phyloP scores from a whole-genome alignment of 768 basidiomycete species.

The Macrolepiota albuminosa region DNA sequence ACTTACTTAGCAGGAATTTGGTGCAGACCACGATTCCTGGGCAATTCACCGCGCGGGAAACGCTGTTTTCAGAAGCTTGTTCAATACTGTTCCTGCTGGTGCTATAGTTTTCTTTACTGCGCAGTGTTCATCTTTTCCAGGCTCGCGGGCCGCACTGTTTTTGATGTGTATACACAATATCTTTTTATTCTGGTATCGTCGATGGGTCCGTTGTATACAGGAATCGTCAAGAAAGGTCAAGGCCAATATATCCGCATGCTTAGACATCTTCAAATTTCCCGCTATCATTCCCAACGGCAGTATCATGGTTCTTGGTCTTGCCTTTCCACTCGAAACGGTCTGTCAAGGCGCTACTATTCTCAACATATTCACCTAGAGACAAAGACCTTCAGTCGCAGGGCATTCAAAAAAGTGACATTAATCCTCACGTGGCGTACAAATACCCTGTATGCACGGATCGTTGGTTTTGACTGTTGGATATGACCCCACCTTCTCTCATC shows the following conservation, averaged over 20 bases:
- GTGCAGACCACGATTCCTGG: constrained; percentile 39
- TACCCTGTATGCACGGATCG: constrained; percentile 62
- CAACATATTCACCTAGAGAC: constrained; percentile 44
- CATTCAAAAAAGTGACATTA: neutral
- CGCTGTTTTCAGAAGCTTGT: constrained; percentile 35
- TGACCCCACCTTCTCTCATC: neutral
- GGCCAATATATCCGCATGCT: constrained; percentile 54
- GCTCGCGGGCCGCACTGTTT: constrained; percentile 43
- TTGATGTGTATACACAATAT: constrained; percentile 40
- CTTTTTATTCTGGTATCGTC: neutral
- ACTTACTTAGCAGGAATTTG: constrained; percentile 16
- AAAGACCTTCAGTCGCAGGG: constrained; percentile 22
- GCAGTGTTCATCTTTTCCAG: constrained; percentile 35
- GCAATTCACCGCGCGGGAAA: constrained; percentile 64
- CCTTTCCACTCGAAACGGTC: constrained; percentile 50
- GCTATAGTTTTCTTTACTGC: constrained; percentile 51
- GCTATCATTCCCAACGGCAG: constrained; percentile 50
- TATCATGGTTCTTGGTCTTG: constrained; percentile 56
- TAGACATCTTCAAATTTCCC: constrained; percentile 58
- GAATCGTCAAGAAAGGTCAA: constrained; percentile 49
- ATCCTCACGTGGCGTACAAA: constrained; percentile 42
- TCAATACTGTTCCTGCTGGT: too few relatives aligned
- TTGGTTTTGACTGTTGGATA: constrained; percentile 49
- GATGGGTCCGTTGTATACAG: constrained; percentile 60
- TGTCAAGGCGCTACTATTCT: constrained; percentile 17